Base-by-base conservation (phyloP, 306 rosid species). In the Luffa acutangula region DNA sequence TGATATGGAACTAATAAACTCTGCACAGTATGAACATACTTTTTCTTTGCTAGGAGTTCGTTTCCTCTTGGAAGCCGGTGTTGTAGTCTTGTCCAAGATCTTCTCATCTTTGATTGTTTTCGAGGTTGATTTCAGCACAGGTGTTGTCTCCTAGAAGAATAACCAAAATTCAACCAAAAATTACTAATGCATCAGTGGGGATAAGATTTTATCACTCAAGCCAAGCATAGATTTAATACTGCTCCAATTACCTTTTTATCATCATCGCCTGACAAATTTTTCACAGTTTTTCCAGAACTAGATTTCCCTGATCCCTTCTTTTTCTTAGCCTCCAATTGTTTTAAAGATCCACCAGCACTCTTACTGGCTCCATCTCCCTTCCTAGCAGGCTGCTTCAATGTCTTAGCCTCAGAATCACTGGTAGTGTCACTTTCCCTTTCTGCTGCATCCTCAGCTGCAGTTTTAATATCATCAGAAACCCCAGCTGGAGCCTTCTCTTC, bases 41-140 rank as follows among this genome's bases (percentile, higher is more conserved):
- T 88, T 90, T 87, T 73, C 94, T 82, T 92, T 92, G 56, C 85
- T 87, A 43, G 89, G 78, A 80, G 88, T 82, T 21, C 81, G 92
- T 83, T 92, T 94, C 86, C 97, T 87, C 89, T 94, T 94, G 81
- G 86, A 83, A 81, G 62, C 85, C 65, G 86, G 69, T 90, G 86
- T 92, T 0, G 91, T 84, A 75, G 90, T 85, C 86, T 78, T 87
- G 85, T 88, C 91, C 52, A 21, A 77, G 15, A 80, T 65, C 71
- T 46, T 49, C 78, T 81, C 89, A 58, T 82, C 89, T 76, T 90
- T 90, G 25, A 83, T 83, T 78, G 85, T 79, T 86, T 89, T 92
- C 11, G 66, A 12, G 53, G 78, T 85, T 33, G 87, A 79, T 85
- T 87, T 90, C 1, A 83, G 89, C 10, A 86, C 82, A 80, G 90